Conservation (phyloP, 139 green algal genomes). For the Raphidocelis subcapitata region DNA sequence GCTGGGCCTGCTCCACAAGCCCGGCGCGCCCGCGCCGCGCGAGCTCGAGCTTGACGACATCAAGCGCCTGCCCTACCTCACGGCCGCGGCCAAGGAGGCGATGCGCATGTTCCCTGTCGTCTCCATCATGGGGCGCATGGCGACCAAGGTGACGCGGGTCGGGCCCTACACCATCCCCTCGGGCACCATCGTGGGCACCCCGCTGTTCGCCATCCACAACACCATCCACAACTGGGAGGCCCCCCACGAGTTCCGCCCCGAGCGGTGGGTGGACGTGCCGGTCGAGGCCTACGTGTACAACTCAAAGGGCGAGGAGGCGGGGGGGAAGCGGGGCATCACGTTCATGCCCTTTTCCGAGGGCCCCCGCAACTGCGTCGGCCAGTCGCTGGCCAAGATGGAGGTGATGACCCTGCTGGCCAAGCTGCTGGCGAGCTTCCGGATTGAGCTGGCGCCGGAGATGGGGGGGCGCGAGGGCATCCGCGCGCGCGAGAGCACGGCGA, state of each 20-base stretch:
- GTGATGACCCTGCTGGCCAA: conserved; percentile 44
- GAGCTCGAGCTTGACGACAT: conserved; percentile 30
- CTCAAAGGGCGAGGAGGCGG: background rate
- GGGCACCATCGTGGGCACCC: conserved; percentile 21
- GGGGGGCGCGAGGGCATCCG: conserved; percentile 48
- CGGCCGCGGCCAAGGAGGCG: conserved; percentile 28
- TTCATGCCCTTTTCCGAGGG: conserved; percentile 63
- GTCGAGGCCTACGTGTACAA: conserved; percentile 41
- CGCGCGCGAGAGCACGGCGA: conserved; percentile 47
- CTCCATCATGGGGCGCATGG: conserved; percentile 30
- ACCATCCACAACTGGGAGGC: conserved; percentile 37
- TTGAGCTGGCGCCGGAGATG: conserved; percentile 55
- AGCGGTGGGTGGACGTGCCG: conserved; percentile 49
- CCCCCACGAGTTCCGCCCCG: conserved; percentile 36
- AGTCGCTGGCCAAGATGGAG: conserved; percentile 64
- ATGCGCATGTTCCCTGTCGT: conserved; percentile 41
- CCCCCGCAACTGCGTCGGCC: conserved; percentile 63
- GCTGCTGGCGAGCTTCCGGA: conserved; percentile 43
- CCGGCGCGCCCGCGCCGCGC: conserved; percentile 3
- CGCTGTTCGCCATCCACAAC: conserved; percentile 48
- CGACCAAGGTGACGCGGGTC: conserved; percentile 13
- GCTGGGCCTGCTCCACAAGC: conserved; percentile 29
- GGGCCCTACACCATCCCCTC: conserved; percentile 23
- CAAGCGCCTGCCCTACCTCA: conserved; percentile 19
- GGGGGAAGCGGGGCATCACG: conserved; percentile 25